phyloP scores from a whole-genome alignment of 306 rosid species.

The Crataegus laevigata region DNA sequence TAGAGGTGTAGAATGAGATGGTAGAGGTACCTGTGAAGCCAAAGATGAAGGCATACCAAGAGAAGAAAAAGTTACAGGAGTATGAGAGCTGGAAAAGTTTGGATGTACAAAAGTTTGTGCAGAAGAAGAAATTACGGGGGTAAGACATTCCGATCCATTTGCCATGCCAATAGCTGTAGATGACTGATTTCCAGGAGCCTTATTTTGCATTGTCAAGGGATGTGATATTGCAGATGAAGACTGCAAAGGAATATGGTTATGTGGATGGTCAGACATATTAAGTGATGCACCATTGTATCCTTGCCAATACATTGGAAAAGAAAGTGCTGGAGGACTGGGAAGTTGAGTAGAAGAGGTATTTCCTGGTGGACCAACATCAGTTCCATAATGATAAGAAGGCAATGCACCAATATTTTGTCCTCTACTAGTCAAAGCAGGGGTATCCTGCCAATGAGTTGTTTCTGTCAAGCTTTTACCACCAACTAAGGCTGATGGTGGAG shows the following conservation, averaged over 20 bases:
- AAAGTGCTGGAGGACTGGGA: conserved; percentile 28
- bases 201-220: conserved; percentile 26
- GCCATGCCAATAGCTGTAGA: conserved; percentile 24
- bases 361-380: conserved; percentile 22
- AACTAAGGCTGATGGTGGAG: conserved; percentile 24
- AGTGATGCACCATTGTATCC: conserved; percentile 26
- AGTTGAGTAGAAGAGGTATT: conserved; percentile 25
- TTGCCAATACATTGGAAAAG: conserved; percentile 32
- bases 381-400: conserved; percentile 36
- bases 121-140: conserved; percentile 25
- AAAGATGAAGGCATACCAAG: conserved; percentile 32
- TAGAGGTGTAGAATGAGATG: conserved; percentile 23
- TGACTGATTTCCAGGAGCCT: conserved; percentile 33
- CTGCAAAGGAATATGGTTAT: conserved; percentile 25
- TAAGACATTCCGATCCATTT: conserved; percentile 23
- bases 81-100: conserved; percentile 18
- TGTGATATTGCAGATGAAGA: conserved; percentile 18
- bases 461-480: conserved; percentile 31
- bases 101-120: conserved; percentile 35
- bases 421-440: conserved; percentile 29
- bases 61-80: conserved; percentile 29
- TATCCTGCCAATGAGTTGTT: conserved; percentile 39
- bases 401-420: conserved; percentile 23
- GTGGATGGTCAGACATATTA: conserved; percentile 25
- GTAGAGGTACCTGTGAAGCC: conserved; percentile 28